Conservation (phyloP, 768 basidiomycete genomes). For the Xerocomus spinulosus region DNA sequence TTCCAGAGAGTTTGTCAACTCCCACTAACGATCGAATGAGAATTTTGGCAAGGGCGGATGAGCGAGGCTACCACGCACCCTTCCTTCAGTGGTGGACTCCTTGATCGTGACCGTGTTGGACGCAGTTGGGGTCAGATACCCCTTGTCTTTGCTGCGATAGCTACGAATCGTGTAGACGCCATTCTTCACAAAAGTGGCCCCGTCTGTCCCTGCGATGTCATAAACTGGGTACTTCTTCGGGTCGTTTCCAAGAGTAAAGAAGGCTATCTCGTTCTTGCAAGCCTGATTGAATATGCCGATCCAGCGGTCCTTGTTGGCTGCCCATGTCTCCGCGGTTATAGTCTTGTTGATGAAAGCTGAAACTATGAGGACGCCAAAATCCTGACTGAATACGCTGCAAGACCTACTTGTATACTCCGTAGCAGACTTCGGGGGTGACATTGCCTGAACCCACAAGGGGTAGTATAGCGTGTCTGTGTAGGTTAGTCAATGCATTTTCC, state of each 20-base stretch:
- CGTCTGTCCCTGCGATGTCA: background rate
- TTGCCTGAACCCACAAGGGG: background rate
- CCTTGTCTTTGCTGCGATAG: background rate
- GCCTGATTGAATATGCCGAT: background rate
- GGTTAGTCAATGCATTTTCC: background rate
- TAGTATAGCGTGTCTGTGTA: background rate
- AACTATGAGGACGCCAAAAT: background rate
- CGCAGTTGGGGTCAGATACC: background rate
- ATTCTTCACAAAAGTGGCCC: background rate
- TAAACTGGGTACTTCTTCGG: background rate
- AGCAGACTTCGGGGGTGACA: background rate
- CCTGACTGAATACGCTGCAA: too few species aligned
- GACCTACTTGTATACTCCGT: background rate
- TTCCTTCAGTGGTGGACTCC: background rate
- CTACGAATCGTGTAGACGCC: background rate
- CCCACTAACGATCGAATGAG: background rate
- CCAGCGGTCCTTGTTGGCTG: background rate
- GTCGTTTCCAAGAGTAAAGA: background rate
- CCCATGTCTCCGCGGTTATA: background rate
- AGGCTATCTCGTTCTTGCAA: background rate
- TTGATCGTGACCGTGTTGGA: background rate
- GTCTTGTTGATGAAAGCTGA: background rate
- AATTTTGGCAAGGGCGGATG: too few species aligned
- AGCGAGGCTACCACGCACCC: background rate
- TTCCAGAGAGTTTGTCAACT: background rate